Evolutionary conservation across 2,329 filamentous ascomycete genomes (phyloP), one percentile per base, ranked within the genome.

Genomic region (Cladosporium sp.): DNA sequence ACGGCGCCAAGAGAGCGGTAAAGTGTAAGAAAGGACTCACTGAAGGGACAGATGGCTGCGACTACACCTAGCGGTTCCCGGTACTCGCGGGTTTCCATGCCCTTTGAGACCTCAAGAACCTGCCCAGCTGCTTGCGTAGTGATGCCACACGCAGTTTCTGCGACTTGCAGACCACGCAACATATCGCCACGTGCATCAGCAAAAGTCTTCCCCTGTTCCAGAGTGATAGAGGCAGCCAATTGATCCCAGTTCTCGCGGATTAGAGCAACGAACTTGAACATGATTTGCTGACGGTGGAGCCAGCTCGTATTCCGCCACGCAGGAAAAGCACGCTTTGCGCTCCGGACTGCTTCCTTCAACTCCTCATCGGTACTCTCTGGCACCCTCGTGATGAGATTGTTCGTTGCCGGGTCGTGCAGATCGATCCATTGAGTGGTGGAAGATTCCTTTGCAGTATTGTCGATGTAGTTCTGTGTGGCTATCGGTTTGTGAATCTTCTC

Each of bases 201-300:
- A 77, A 94, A 89, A 0, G 91, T 95, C 85, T 95, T 95, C 77
- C 91, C 91, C 82, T 95, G 91, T 82, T 95, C 91, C 65, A 93
- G 83, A 8, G 91, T 93, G 77, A 94, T 94, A 80, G 89, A 92
- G 11, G 91, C 91, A n/a, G 91, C 91, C 70, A 95, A 81, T 25
- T 91, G 85, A 77, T 95, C 91, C 91, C 91, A 93, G 80, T 95
- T 90, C 80, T 93, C 89, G 63, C 90, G 84, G 76, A 95, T 92
- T 74, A 95, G 81, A 36, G 85, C 84, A 46, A 92, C 90, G 73
- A 93, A 93, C 79, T 89, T 90, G 84, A 95, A 94, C 90, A 94
- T 92, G 80, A 94, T 89, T 80, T 91, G 88, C 83, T 95, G 91
- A 68, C 91, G 85, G 67, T 86, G 82, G 70, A 95, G 84, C 69